Evolutionary conservation across 1,284 basidiomycete genomes (phyloP), one percentile per base, ranked within the genome.

Genomic region (Ustilago nuda): DNA sequence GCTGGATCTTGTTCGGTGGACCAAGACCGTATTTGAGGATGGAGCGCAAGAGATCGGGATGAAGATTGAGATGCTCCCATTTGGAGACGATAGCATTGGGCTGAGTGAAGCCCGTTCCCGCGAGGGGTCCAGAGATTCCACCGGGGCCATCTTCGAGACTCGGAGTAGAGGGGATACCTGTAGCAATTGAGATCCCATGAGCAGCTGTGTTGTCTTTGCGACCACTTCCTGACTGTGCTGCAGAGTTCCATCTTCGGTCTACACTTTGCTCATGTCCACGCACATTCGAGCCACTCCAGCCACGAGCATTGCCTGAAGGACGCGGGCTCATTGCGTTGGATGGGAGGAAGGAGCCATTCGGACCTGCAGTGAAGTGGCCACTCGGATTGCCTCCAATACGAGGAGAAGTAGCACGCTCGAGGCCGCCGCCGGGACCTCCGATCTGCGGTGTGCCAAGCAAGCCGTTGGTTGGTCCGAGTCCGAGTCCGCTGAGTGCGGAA

Each of bases 1-100:
- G 94, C 87, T 99, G 96, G 73, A 98, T 97, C 88, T 98, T 99
- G 87, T 98, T 98, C 6, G 96, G 96, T 5, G 96, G 96, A 0
- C 96, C 96, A 86, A 84, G 95, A 93, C 95, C 96, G 85, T 98
- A 98, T 86, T 95, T 95, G 75, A 90, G 92, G 70, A 99, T 89
- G 13, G 94, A 94, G 58, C 94, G 90, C 78, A 97, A 88, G 33
- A 99, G 88, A 75, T 98, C 95, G 37, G 92, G 90, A 33, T 92
- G 91, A 51, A 99, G 89, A 60, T 92, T 90, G 57, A 98, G 87
- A 82, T 97, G 94, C 78, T 98, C 96, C 95, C 95, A 99, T 87
- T 98, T 98, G 56, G 94, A 93, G 37, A 97, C 90, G 68, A 93
- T 89, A n/a, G 78, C 91, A 33, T 93, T 94, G 72, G 95, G 87